A percentile compares a stretch with the other conserved stretches of the same genome.
phyloP scores from a whole-genome alignment of 495 filamentous ascomycete genomes.

The Hamigera avellanea region DNA sequence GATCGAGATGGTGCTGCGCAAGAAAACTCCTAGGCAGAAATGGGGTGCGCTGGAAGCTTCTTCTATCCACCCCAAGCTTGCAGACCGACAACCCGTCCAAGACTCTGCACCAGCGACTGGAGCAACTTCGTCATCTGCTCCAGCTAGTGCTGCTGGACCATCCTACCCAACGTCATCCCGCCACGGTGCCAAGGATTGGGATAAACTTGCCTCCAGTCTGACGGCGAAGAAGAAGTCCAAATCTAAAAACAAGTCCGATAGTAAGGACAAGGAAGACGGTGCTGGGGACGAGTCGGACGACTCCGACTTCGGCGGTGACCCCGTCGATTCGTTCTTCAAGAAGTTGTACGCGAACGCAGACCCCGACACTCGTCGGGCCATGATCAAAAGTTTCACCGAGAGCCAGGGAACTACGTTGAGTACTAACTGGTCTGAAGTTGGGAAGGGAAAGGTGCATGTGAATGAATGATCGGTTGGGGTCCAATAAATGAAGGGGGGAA shows the following conservation, averaged over 20 bases:
- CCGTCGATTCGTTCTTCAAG: conserved; percentile 87
- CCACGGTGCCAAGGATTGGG: conserved; percentile 83
- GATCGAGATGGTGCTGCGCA: conserved; percentile 69
- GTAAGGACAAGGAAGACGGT: conserved; percentile 10
- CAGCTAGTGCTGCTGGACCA: conserved; percentile 28
- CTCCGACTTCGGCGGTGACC: conserved; percentile 53
- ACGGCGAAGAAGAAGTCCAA: conserved; percentile 30
- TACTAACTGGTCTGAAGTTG: conserved; percentile 85
- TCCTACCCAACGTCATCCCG: conserved; percentile 84
- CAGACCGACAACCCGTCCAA: conserved; percentile 15
- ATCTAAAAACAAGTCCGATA: conserved; percentile 2
- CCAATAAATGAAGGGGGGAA: too few species aligned
- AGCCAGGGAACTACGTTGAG: conserved; percentile 89
- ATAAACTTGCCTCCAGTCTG: conserved; percentile 55
- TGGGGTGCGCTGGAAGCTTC: conserved; percentile 61
- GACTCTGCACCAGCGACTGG: conserved; percentile 7
- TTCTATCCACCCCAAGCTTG: conserved; percentile 16
- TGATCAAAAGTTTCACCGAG: conserved; percentile 96
- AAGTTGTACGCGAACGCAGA: conserved; percentile 71
- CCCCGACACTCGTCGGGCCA: conserved; percentile 73
- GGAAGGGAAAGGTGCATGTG: conserved; percentile 57
- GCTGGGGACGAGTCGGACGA: conserved; percentile 32
- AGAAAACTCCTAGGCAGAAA: conserved; percentile 54
- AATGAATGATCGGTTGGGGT: too few species aligned
- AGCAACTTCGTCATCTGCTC: conserved; percentile 4